Percentiles rank a stretch among this genome's conserved stretches.
Conservation (phyloP, 1,284 basidiomycete species). For the Coniferiporia sulphurascens region DNA sequence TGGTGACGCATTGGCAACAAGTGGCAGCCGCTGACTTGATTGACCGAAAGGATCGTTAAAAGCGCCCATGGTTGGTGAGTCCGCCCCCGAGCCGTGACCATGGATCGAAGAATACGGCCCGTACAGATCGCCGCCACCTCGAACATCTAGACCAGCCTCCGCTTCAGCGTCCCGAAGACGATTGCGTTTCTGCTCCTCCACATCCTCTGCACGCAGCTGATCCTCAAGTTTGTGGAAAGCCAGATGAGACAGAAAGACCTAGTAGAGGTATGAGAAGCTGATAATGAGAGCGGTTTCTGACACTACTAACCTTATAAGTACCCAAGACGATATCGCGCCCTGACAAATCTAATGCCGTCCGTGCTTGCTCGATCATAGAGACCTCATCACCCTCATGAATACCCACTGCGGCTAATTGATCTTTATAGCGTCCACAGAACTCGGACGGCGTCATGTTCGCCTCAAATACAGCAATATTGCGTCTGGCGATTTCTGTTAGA, state of each 20-base stretch:
- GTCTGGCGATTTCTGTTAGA: slow-evolving; percentile 72
- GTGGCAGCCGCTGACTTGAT: slow-evolving; percentile 60
- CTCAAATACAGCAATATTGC: slow-evolving; percentile 67
- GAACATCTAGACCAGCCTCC: slow-evolving; percentile 66
- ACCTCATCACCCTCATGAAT: slow-evolving; percentile 46
- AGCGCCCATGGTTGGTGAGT: slow-evolving; percentile 43
- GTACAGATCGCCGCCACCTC: slow-evolving; percentile 74
- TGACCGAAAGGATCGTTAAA: slow-evolving; percentile 49
- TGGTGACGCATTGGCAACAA: slow-evolving; percentile 77
- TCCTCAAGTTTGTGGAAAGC: slow-evolving; percentile 93
- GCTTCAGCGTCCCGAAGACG: slow-evolving; percentile 69
- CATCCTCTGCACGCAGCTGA: slow-evolving; percentile 74
- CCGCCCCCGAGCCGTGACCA: slow-evolving; percentile 28
- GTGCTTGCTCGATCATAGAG: slow-evolving; percentile 55
- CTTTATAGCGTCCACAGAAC: slow-evolving; percentile 80
- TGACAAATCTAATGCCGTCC: slow-evolving; percentile 58
- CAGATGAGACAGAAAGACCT: slow-evolving; percentile 88
- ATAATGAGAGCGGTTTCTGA: neutral
- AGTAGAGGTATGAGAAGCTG: slow-evolving; percentile 10
- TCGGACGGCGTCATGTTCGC: slow-evolving; percentile 86
- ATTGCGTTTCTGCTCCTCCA: slow-evolving; percentile 79
- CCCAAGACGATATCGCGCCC: slow-evolving; percentile 81
- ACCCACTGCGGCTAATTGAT: slow-evolving; percentile 46
- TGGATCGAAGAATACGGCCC: slow-evolving; percentile 60
- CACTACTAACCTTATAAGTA: slow-evolving; percentile 60